These are phyloP conservation scores for Arachnomyces sp. DNA, from an alignment of 2,329 filamentous ascomycete species.

Conservation along the genomic window DNA sequence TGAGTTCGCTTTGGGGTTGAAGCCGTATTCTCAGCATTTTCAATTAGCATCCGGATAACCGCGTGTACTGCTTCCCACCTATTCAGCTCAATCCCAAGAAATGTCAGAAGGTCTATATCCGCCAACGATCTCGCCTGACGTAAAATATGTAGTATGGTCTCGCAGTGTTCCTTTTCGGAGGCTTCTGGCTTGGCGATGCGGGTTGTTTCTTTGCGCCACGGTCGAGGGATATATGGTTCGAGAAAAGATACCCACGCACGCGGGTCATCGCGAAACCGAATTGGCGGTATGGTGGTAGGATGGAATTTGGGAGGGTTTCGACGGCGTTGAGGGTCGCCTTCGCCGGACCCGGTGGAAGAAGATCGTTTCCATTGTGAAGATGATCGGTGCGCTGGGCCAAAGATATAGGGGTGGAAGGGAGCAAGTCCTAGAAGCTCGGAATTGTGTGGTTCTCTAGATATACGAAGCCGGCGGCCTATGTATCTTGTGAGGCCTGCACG, in stretches of 20 bases:
- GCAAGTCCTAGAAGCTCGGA: neutral
- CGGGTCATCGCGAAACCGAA: no score
- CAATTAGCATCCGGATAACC: slow-evolving; percentile 31
- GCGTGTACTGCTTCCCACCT: slow-evolving; percentile 34
- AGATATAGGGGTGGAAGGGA: slow-evolving; percentile 4
- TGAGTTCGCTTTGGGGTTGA: slow-evolving; percentile 11
- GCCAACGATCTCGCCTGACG: slow-evolving; percentile 20
- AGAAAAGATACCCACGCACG: slow-evolving; percentile 27
- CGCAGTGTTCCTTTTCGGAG: slow-evolving; percentile 16
- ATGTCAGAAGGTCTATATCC: slow-evolving; percentile 29
- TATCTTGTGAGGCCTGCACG: slow-evolving; percentile 27
- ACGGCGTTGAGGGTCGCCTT: slow-evolving; percentile 7
- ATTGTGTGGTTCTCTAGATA: slow-evolving; percentile 10
- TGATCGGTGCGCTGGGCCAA: no score
- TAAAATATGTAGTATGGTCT: slow-evolving; percentile 26
- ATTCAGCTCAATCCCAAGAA: slow-evolving; percentile 31
- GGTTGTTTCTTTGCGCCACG: slow-evolving; percentile 13
- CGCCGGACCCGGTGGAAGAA: slow-evolving; percentile 11
- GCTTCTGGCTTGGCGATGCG: slow-evolving; percentile 5
- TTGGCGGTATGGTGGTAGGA: no score
- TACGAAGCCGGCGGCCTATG: slow-evolving; percentile 22
- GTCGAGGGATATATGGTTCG: slow-evolving; percentile 25
- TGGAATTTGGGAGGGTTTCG: neutral
- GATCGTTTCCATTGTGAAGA: slow-evolving; percentile 16
- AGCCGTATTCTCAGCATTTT: slow-evolving; percentile 24